These are phyloP conservation scores for Talaromyces sp. DNA, from an alignment of 2,329 filamentous ascomycete species.

Conservation along the genomic window DNA sequence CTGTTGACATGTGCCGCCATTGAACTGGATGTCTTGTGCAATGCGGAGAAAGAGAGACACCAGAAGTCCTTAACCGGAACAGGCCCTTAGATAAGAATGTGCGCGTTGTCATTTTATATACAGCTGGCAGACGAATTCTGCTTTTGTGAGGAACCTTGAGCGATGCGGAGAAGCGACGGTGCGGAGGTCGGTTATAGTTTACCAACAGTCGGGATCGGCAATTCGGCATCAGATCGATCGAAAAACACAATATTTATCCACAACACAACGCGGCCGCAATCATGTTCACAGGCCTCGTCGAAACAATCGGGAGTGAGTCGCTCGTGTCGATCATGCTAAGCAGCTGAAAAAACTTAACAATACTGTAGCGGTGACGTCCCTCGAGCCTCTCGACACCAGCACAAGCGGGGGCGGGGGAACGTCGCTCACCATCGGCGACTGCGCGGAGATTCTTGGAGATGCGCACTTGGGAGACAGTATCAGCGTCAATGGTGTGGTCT, in stretches of 20 bases:
- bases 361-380: conserved; percentile 69
- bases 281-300: conserved; percentile 97
- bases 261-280: conserved; percentile 19
- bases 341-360: conserved; percentile 24
- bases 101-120: not conserved
- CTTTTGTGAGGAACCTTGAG: not conserved
- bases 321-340: conserved; percentile 15
- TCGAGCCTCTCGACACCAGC: conserved; percentile 74
- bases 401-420: conserved; percentile 70
- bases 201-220: no score
- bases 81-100: conserved; percentile 21
- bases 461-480: conserved; percentile 89
- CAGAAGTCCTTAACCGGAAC: not conserved
- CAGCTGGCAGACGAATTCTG: not conserved
- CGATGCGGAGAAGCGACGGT: not conserved
- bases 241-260: not conserved
- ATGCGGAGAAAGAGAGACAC: not conserved
- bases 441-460: conserved; percentile 74
- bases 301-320: conserved; percentile 80
- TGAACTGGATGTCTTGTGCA: conserved; percentile 6
- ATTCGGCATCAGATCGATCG: not conserved
- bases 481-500: conserved; percentile 70
- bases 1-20: conserved; percentile 38
- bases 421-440: conserved; percentile 77
- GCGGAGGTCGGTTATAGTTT: conserved; percentile 6